Conservation (phyloP, 176 grass and related monocot species). For the Oropetium thomaeum region DNA sequence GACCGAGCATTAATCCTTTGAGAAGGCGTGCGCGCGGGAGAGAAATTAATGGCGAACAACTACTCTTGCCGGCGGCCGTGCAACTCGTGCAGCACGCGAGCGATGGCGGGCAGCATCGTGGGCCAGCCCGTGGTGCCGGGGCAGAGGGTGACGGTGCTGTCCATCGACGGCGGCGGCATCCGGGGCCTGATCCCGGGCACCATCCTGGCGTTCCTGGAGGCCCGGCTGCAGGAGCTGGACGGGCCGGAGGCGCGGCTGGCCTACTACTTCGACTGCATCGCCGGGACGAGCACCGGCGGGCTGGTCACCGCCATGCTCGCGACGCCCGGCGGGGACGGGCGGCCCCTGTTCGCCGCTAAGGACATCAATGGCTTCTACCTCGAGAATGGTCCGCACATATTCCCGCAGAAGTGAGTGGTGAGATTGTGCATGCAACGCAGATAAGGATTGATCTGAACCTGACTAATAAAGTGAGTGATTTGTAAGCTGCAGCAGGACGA, state of each 20-base stretch:
- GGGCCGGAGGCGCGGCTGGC: conserved; percentile 41
- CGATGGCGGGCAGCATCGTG: conserved; percentile 20
- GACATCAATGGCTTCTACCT: conserved; percentile 51
- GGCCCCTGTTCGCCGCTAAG: conserved; percentile 38
- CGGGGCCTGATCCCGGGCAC: conserved; percentile 45
- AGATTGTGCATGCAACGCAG: neutral
- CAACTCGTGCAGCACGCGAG: neutral
- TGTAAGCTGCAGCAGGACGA: neutral
- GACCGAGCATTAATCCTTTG: neutral
- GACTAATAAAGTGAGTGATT: neutral
- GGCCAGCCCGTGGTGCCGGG: conserved; percentile 23
- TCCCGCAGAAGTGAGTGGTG: conserved; percentile 23
- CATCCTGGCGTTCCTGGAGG: conserved; percentile 48
- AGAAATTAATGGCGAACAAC: neutral
- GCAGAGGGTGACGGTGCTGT: conserved; percentile 38
- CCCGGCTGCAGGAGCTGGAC: conserved; percentile 39
- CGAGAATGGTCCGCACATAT: conserved; percentile 39
- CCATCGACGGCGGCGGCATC: conserved; percentile 54
- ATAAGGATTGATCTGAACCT: neutral
- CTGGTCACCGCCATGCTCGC: conserved; percentile 50
- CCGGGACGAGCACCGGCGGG: conserved; percentile 61
- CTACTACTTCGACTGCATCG: conserved; percentile 54
- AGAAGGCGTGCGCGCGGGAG: too few species aligned
- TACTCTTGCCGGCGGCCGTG: conserved; percentile 11
- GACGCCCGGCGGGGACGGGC: conserved; percentile 32